Base-by-base conservation (phyloP, 768 basidiomycete genomes). In the Brasilioporus rufonigricans region DNA sequence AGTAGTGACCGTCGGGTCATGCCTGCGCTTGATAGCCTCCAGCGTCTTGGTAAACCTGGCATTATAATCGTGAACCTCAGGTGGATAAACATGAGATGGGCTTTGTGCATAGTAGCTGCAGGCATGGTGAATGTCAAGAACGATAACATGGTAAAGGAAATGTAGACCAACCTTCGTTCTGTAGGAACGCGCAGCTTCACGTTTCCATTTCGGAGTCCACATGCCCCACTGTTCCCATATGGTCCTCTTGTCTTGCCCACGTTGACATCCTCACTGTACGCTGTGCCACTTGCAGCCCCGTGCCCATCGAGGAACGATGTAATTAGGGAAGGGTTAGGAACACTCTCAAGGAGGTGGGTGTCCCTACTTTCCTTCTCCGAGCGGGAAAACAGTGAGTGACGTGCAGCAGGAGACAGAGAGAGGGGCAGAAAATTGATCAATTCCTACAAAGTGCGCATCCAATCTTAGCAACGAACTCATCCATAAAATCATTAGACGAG, bases 1-100 rank as follows among this genome's bases (percentile, higher is more conserved):
- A 9, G 95, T 97, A 7, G 96, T 95, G 9, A 98, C 97, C 0
- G 97, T 98, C 0, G 96, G 96, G 66, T 98, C 96, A 72, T 99
- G 97, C 12, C 97, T 80, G 53, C 80, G 83, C 76, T 99, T 99
- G 78, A 99, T 95, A 23, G 83, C 76, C 44, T 95, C 88, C 10
- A 98, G 79, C 33, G 84, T 71, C 61, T 86, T 87, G 5, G 97
- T 99, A 76, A 99, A 98, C 9, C 84, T 79, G 24, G 84, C 82
- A 71, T 98, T 98, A 76, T 93, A 97, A 61, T 96, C 93, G 61
- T 86, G 86, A 0, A 99, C 84, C 65, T 96, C 91, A 0, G 96
- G 97, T 4, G 96, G 97, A 82, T 93, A 97, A 23, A 78, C 72
- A 40, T 86, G 78, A 59, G 77, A 75, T 19, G 78, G 77, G 0